phyloP scores from a whole-genome alignment of 257 asterid species.

The Agastache rugosa region DNA sequence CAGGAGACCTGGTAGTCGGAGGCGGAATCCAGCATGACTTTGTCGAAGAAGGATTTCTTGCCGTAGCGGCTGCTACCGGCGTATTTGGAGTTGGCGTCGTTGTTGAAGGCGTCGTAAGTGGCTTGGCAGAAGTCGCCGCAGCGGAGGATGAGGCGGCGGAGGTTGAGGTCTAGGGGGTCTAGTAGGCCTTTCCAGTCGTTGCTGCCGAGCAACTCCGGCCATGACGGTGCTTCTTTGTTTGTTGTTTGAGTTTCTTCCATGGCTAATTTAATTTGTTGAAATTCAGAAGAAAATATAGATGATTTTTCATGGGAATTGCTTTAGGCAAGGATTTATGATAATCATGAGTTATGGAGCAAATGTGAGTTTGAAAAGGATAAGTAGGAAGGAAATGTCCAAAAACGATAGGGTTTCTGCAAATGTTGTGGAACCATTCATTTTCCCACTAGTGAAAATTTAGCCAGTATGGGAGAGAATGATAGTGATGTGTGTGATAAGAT shows the following conservation, averaged over 20 bases:
- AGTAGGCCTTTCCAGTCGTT: conserved; percentile 75
- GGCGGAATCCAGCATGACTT: conserved; percentile 63
- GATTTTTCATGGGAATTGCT: too few species aligned
- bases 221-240: conserved; percentile 36
- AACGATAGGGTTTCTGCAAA: not conserved
- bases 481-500: not conserved
- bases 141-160: conserved; percentile 72
- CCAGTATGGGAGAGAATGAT: not conserved
- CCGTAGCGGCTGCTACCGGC: conserved; percentile 87
- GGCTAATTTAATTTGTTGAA: not conserved
- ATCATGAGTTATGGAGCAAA: not conserved
- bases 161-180: conserved; percentile 62
- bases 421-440: not conserved
- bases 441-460: not conserved
- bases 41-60: conserved; percentile 67
- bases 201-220: conserved; percentile 73
- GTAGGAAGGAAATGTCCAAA: not conserved
- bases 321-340: too few species aligned
- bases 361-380: not conserved
- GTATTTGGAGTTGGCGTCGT: conserved; percentile 77
- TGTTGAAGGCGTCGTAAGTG: conserved; percentile 90
- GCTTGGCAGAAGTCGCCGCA: conserved; percentile 94
- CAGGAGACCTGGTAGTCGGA: conserved; percentile 52
- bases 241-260: conserved; percentile 16
- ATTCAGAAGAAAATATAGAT: not conserved